phyloP scores from a whole-genome alignment of 306 rosid genomes.

The Elaeagnus macrophylla region DNA sequence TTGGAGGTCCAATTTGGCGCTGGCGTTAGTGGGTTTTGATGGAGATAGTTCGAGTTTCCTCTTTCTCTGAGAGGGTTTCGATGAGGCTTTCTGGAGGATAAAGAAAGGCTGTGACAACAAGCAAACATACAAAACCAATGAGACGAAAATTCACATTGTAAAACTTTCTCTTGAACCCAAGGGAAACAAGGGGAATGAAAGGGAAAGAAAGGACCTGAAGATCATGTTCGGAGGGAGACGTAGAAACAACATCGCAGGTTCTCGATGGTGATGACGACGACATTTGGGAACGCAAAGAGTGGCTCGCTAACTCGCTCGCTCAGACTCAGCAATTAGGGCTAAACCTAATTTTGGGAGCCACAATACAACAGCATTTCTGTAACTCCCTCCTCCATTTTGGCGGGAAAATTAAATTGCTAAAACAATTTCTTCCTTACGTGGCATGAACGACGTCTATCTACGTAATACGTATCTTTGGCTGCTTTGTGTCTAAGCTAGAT shows the following conservation, averaged over 20 bases:
- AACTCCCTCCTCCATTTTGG: background rate
- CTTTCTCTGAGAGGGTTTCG: slow-evolving; percentile 36
- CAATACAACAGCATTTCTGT: background rate
- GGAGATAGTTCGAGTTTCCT: slow-evolving; percentile 38
- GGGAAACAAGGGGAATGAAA: too few relatives aligned
- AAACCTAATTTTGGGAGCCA: slow-evolving; percentile 3
- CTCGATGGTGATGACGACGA: slow-evolving; percentile 5
- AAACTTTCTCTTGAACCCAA: background rate
- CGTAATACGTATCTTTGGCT: background rate
- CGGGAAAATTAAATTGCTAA: slow-evolving; percentile 1
- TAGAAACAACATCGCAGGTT: slow-evolving; percentile 11
- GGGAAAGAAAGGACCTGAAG: slow-evolving; percentile 18
- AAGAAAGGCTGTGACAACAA: slow-evolving; percentile 45
- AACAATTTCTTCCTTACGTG: background rate
- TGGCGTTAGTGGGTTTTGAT: slow-evolving; percentile 19
- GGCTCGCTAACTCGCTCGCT: background rate
- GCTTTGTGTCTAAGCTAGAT: background rate
- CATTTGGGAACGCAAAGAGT: background rate
- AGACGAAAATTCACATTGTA: background rate
- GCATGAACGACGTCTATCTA: background rate
- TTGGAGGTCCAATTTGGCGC: slow-evolving; percentile 26
- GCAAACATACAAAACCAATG: background rate
- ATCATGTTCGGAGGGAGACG: slow-evolving; percentile 17
- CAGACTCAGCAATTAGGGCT: background rate
- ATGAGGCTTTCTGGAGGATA: slow-evolving; percentile 61